These are phyloP conservation scores for Amanita molliuscula DNA, from an alignment of 768 basidiomycete species.

Conservation along the genomic window DNA sequence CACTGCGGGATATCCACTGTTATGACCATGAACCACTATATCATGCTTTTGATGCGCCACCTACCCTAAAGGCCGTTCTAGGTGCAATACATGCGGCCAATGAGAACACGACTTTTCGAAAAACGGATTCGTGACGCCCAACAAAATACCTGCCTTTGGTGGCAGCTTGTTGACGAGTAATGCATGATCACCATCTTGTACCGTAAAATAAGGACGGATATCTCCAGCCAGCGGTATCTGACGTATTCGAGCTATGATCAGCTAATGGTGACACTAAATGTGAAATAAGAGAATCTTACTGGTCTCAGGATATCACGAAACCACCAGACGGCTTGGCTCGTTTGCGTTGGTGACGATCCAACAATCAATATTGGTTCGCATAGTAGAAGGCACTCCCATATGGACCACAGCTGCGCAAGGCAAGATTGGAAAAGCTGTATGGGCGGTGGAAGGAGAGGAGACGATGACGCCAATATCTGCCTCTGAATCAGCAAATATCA, in stretches of 20 bases:
- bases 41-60: conserved; percentile 10
- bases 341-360: conserved; percentile 66
- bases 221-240: conserved; percentile 81
- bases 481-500: neutral
- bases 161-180: conserved; percentile 70
- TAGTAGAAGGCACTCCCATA: conserved; percentile 90
- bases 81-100: conserved; percentile 77
- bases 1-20: conserved; percentile 9
- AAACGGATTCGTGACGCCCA: conserved; percentile 87
- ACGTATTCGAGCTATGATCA: conserved; percentile 1
- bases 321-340: conserved; percentile 90
- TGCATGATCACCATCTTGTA: conserved; percentile 83
- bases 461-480: conserved; percentile 60
- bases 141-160: conserved; percentile 64
- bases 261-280: neutral
- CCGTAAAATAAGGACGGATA: conserved; percentile 90
- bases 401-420: conserved; percentile 62
- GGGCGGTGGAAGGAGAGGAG: conserved; percentile 48
- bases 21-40: neutral
- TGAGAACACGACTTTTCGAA: conserved; percentile 71
- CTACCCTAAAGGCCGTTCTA: conserved; percentile 43
- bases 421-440: conserved; percentile 54
- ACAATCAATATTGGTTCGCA: conserved; percentile 87
- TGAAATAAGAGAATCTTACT: conserved; percentile 24
- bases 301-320: conserved; percentile 80